These are phyloP conservation scores for Lodderomyces metapsilosis DNA, from an alignment of 1,139 yeast genomes.

Conservation along the genomic window DNA sequence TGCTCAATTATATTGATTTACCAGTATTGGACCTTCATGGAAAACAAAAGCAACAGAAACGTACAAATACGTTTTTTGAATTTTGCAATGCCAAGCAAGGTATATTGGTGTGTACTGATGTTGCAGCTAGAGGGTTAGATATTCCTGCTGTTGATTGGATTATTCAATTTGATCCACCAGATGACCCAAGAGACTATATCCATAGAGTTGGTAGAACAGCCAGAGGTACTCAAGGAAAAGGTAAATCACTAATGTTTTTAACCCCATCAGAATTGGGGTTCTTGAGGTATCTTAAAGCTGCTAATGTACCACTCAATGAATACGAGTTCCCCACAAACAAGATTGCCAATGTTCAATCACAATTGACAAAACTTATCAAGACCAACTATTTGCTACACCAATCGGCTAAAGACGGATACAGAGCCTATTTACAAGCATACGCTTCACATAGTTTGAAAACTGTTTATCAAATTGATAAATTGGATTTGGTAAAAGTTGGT, in stretches of 20 bases:
- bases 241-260: constrained; percentile 91
- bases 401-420: constrained; percentile 95
- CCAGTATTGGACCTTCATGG: constrained; percentile 97
- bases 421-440: constrained; percentile 94
- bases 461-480: constrained; percentile 91
- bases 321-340: constrained; percentile 92
- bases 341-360: constrained; percentile 94
- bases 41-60: constrained; percentile 95
- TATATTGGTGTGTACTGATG: constrained; percentile 90
- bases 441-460: constrained; percentile 95
- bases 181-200: constrained; percentile 97
- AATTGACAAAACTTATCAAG: constrained; percentile 84
- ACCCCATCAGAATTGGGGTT: constrained; percentile 94
- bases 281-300: constrained; percentile 89
- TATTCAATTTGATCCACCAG: constrained; percentile 96
- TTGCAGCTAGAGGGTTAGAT: constrained; percentile 97
- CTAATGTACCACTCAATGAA: constrained; percentile 95
- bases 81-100: constrained; percentile 97
- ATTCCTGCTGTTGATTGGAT: constrained; percentile 98
- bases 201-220: constrained; percentile 99
- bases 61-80: constrained; percentile 96
- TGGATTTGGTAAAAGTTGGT: constrained; percentile 92
- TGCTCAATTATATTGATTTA: constrained; percentile 89
- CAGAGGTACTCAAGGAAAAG: constrained; percentile 88
- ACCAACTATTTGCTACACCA: constrained; percentile 93